Evolutionary conservation across 129 eudicot species (phyloP).

Genomic region (Rutidosis leptorrhynchoides): DNA sequence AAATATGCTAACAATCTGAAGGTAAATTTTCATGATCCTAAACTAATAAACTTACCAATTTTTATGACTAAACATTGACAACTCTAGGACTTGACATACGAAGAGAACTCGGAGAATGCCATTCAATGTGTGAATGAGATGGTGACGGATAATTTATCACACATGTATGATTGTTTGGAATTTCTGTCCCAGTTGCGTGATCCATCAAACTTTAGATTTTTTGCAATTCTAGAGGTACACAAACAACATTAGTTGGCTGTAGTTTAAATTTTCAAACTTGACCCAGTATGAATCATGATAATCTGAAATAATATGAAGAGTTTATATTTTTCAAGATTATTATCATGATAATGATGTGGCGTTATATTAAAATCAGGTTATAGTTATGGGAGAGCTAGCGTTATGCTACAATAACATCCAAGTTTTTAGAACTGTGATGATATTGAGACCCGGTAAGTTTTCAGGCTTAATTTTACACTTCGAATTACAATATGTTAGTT

Average conservation of each 20-base stretch:
- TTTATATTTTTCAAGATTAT: too few relatives aligned
- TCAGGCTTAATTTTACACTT: background rate
- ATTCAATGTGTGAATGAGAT: slow-evolving; percentile 89
- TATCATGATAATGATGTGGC: background rate
- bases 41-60: too few relatives aligned
- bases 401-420: slow-evolving; percentile 11
- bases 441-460: slow-evolving; percentile 1
- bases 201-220: slow-evolving; percentile 75
- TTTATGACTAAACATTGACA: too few relatives aligned
- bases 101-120: slow-evolving; percentile 81
- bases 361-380: background rate
- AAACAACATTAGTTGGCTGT: background rate
- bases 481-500: too few relatives aligned
- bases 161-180: slow-evolving; percentile 65
- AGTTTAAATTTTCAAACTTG: background rate
- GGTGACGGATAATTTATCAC: slow-evolving; percentile 76
- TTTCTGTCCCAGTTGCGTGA: slow-evolving; percentile 71
- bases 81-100: slow-evolving; percentile 69
- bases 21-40: too few relatives aligned
- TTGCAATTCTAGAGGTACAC: slow-evolving; percentile 90
- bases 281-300: too few relatives aligned
- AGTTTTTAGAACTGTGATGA: background rate
- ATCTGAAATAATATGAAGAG: too few relatives aligned
- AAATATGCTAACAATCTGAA: too few relatives aligned
- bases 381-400: background rate